Conservation (phyloP, 257 asterid genomes). For the Marsdenia floribunda region DNA sequence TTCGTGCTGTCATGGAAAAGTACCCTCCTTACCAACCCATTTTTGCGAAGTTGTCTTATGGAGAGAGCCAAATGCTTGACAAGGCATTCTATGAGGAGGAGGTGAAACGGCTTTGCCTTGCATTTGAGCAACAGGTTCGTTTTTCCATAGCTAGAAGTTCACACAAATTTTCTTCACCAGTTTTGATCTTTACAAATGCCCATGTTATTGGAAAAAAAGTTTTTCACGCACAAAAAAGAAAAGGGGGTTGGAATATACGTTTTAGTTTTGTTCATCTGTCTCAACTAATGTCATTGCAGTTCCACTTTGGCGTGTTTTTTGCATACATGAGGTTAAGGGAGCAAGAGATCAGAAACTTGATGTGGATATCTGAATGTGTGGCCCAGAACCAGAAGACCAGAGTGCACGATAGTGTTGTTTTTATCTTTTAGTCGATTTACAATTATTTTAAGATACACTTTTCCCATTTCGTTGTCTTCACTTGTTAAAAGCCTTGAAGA, state of each 20-base stretch:
- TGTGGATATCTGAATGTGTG: slow-evolving; percentile 98
- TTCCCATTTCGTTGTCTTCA: background rate
- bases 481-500: background rate
- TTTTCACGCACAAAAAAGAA: background rate
- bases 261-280: background rate
- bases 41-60: slow-evolving; percentile 73
- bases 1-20: slow-evolving; percentile 83
- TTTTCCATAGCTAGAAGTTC: slow-evolving; percentile 6
- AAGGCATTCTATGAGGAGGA: slow-evolving; percentile 97
- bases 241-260: too few relatives aligned
- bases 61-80: slow-evolving; percentile 98
- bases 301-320: slow-evolving; percentile 81
- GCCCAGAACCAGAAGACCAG: slow-evolving; percentile 95
- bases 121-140: slow-evolving; percentile 95
- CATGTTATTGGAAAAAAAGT: background rate
- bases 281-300: slow-evolving; percentile 37
- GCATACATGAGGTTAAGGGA: slow-evolving; percentile 90
- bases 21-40: slow-evolving; percentile 87
- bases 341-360: slow-evolving; percentile 93
- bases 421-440: slow-evolving; percentile 49
- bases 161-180: background rate
- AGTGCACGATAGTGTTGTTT: slow-evolving; percentile 89
- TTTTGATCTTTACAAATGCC: background rate
- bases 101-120: slow-evolving; percentile 86
- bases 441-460: background rate